Evolutionary conservation across 2,329 filamentous ascomycete species (phyloP), one percentile per base, ranked within the genome.

Genomic region (Dryadomyces quercus-mongolicae): DNA sequence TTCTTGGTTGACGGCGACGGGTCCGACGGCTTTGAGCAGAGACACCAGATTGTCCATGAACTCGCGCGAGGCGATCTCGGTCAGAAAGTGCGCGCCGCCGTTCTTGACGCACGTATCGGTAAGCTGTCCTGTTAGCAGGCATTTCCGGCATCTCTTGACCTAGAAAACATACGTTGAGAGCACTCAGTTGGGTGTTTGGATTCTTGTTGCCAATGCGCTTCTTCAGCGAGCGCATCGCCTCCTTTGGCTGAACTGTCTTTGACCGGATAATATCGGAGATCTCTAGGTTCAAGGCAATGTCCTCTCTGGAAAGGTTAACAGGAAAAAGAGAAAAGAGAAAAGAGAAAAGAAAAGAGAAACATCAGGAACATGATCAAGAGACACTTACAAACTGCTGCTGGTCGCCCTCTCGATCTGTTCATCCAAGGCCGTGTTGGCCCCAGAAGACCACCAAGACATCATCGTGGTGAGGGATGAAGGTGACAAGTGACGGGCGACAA

Each of bases 91-190:
- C 43, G 86, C 81, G 62, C 93, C 93, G 56, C 93, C 93, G 74
- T 98, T 98, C 74, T 98, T 98, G 58, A 97, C 90, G 67, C 93
- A 98, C 1, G 93, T 97, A 72, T 98, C 93, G 60, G 91, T 95
- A 64, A 98, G 85, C 89, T 82, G 51, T 18, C 7, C 7, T 5
- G 43, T 47, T 21, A 53, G 44, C 20, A 42, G 7, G 9, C 40
- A 20, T 49, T 31, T 44, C 38, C 16, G n/a, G n/a, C n/a, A n/a
- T 10, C 31, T 4, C 5, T 5, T 12, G 13, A 15, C 20, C 9
- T 6, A 5, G 9, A 7, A 25, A 58, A 22, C 73, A 56, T 76
- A 93, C 89, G 69, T 93, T 94, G 54, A 98, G 73, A n/a, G 93
- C 87, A 62, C 91, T 93, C 40, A 98, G 76, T 73, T 98, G 93